These are phyloP conservation scores for Cryptococcus hybrid DNA, from an alignment of 1,284 basidiomycete genomes.

Conservation along the genomic window DNA sequence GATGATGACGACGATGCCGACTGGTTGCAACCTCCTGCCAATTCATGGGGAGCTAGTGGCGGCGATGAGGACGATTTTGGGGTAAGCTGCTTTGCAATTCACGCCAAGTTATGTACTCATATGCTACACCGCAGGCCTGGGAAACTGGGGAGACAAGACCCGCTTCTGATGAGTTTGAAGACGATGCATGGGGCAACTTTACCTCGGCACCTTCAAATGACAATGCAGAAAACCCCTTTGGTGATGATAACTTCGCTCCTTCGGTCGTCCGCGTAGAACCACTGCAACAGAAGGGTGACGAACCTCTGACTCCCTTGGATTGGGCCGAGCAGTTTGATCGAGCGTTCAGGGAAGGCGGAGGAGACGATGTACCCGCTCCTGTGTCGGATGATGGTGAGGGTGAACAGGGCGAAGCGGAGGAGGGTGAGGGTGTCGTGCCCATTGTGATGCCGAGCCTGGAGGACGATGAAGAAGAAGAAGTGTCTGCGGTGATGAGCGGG, in stretches of 20 bases:
- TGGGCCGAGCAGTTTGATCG: conserved; percentile 46
- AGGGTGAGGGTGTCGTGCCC: conserved; percentile 4
- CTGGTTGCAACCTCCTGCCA: conserved; percentile 36
- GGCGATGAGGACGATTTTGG: conserved; percentile 42
- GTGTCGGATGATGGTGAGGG: conserved; percentile 4
- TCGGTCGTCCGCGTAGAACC: conserved; percentile 10
- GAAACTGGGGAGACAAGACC: conserved; percentile 21
- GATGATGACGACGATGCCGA: conserved; percentile 48
- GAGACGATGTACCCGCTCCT: background rate
- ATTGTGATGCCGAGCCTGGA: conserved; percentile 19
- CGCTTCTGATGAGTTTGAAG: conserved; percentile 29
- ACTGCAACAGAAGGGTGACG: conserved; percentile 4
- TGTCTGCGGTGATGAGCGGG: conserved; percentile 6
- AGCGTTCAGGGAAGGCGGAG: conserved; percentile 27
- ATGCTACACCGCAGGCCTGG: background rate
- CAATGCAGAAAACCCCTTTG: conserved; percentile 44
- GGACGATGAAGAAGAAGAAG: conserved; percentile 24
- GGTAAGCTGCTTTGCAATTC: conserved; percentile 19
- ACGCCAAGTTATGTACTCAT: background rate
- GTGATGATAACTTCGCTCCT: conserved; percentile 35
- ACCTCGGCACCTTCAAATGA: conserved; percentile 17
- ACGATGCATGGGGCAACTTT: conserved; percentile 48
- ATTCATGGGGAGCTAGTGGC: conserved; percentile 5
- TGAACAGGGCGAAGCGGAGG: conserved; percentile 11
- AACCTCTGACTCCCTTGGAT: conserved; percentile 40